A percentile compares a stretch with the other conserved stretches of the same genome.
phyloP scores from a whole-genome alignment of 2,329 filamentous ascomycete species.

The Fusarium sp. region DNA sequence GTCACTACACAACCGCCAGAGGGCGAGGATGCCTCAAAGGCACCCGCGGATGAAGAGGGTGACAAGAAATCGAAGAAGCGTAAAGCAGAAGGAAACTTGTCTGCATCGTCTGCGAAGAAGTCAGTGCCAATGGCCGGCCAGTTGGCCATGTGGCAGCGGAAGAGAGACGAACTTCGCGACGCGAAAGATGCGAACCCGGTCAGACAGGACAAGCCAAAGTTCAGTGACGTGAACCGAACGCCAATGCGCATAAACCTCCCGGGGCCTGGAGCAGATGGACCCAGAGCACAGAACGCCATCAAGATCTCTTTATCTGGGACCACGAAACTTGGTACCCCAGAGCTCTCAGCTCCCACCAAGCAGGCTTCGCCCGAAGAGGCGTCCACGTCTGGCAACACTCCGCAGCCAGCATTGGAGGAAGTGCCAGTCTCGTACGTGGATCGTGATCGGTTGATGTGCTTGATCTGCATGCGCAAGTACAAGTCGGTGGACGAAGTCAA shows the following conservation, averaged over 20 bases:
- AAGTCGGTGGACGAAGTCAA: slow-evolving; percentile 54
- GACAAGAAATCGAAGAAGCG: slow-evolving; percentile 62
- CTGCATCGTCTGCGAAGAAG: slow-evolving; percentile 49
- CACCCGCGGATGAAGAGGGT: slow-evolving; percentile 39
- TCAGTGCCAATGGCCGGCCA: slow-evolving; percentile 54
- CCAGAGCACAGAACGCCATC: slow-evolving; percentile 40
- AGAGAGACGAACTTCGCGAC: slow-evolving; percentile 53
- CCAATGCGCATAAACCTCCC: slow-evolving; percentile 37
- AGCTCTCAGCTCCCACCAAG: slow-evolving; percentile 14
- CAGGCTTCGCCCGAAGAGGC: slow-evolving; percentile 21
- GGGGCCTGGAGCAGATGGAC: slow-evolving; percentile 24
- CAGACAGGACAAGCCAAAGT: slow-evolving; percentile 9
- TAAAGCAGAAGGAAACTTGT: slow-evolving; percentile 56
- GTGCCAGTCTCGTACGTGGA: slow-evolving; percentile 64
- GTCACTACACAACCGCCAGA: slow-evolving; percentile 62
- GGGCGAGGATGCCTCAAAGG: slow-evolving; percentile 43
- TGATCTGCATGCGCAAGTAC: slow-evolving; percentile 59
- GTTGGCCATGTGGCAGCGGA: slow-evolving; percentile 57
- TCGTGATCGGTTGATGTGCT: slow-evolving; percentile 56
- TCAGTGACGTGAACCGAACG: slow-evolving; percentile 31
- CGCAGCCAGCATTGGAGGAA: slow-evolving; percentile 2
- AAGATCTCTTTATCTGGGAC: slow-evolving; percentile 48
- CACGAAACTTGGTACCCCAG: slow-evolving; percentile 30
- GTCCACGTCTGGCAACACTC: slow-evolving; percentile 3
- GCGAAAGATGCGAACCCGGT: slow-evolving; percentile 14